Evolutionary conservation across 495 filamentous ascomycete genomes (phyloP).

Genomic region (Hapsidospora chrysogenum): DNA sequence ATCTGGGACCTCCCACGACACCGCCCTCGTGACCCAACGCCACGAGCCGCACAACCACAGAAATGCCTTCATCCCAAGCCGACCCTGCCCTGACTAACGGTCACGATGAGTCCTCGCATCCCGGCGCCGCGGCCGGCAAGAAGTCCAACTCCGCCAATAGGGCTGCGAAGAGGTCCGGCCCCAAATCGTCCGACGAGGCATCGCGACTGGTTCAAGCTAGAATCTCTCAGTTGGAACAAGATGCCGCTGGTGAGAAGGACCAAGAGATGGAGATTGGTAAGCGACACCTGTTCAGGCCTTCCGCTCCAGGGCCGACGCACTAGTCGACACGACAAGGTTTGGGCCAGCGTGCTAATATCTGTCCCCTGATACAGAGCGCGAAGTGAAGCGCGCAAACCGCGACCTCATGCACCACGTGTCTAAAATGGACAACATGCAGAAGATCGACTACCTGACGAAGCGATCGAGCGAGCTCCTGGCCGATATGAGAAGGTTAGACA

Average conservation of each 20-base stretch:
- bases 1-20: too few relatives aligned
- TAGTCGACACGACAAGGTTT: slow-evolving; percentile 6
- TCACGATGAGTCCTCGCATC: slow-evolving; percentile 12
- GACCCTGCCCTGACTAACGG: slow-evolving; percentile 15
- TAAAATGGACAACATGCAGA: slow-evolving; percentile 53
- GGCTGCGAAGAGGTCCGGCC: too few relatives aligned
- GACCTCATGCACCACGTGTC: slow-evolving; percentile 69
- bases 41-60: too few relatives aligned
- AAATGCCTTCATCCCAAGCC: slow-evolving; percentile 9
- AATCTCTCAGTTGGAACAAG: slow-evolving; percentile 87
- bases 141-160: too few relatives aligned
- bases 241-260: slow-evolving; percentile 85
- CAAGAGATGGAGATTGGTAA: slow-evolving; percentile 92
- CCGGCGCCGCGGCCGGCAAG: slow-evolving; percentile 30
- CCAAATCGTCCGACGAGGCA: slow-evolving; percentile 49
- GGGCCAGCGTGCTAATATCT: not conserved
- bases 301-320: too few relatives aligned
- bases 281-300: slow-evolving; percentile 22
- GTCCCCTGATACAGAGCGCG: slow-evolving; percentile 27
- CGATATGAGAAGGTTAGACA: slow-evolving; percentile 88
- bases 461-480: slow-evolving; percentile 80
- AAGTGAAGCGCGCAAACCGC: slow-evolving; percentile 83
- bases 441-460: slow-evolving; percentile 76
- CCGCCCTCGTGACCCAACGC: too few relatives aligned
- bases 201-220: slow-evolving; percentile 81